A percentile compares a stretch with the other conserved stretches of the same genome.
These are phyloP conservation scores for Hawksworthiomyces lignivorus DNA, from an alignment of 2,329 filamentous ascomycete species.

Conservation along the genomic window DNA sequence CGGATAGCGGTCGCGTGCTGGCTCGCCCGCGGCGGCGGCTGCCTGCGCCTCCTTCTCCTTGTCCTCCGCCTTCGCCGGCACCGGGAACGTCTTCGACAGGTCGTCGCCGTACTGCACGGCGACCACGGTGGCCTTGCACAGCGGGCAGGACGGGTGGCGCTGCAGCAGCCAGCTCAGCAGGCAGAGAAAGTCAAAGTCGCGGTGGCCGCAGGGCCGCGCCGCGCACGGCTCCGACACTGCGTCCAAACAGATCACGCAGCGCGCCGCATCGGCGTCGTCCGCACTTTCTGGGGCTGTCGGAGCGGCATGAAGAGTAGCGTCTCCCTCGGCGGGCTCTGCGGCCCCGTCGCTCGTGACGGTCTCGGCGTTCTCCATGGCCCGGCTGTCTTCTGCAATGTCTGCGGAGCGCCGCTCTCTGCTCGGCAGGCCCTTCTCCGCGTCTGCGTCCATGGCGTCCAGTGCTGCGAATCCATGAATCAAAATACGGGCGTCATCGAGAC, in stretches of 20 bases:
- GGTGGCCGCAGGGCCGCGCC: conserved; percentile 69
- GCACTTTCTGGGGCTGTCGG: too few species aligned
- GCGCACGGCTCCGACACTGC: conserved; percentile 62
- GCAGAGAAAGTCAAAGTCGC: conserved; percentile 78
- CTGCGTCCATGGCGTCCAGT: too few species aligned
- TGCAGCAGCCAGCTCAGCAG: conserved; percentile 70
- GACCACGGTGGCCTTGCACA: conserved; percentile 57
- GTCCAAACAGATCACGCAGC: conserved; percentile 85
- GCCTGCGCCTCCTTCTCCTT: neutral
- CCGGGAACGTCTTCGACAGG: conserved; percentile 48
- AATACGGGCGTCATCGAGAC: too few species aligned
- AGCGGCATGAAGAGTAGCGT: too few species aligned
- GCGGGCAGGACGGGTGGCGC: conserved; percentile 62
- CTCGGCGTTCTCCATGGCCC: too few species aligned
- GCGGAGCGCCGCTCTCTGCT: too few species aligned
- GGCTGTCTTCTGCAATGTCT: too few species aligned
- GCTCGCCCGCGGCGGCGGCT: neutral
- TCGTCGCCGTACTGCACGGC: conserved; percentile 58
- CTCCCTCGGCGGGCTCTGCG: too few species aligned
- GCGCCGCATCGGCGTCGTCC: conserved; percentile 28
- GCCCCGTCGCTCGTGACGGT: too few species aligned
- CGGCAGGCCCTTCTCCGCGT: too few species aligned
- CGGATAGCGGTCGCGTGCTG: neutral
- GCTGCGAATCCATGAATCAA: too few species aligned
- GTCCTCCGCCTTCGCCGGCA: conserved; percentile 21